Percentiles rank a stretch among this genome's conserved stretches.
Evolutionary conservation across 2,329 filamentous ascomycete species (phyloP).

Genomic region (Ceratocystis ficicola): DNA sequence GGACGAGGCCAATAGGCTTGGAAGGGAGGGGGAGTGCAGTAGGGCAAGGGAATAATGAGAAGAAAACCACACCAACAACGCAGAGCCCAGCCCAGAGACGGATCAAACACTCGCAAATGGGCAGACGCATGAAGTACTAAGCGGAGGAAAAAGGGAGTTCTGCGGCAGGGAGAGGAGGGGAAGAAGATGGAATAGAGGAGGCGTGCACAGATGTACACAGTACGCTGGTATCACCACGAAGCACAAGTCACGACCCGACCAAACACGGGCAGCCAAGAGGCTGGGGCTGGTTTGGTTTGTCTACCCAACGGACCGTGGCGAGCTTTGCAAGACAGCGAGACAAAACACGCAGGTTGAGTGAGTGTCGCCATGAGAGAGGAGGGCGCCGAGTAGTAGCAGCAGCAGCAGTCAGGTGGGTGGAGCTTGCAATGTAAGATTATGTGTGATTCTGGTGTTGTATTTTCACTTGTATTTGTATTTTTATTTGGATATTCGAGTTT

Average conservation of each 20-base stretch:
- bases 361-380: no score
- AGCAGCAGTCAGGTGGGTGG: no score
- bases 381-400: no score
- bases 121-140: neutral
- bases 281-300: no score
- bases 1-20: neutral
- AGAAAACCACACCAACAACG: neutral
- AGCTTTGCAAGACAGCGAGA: no score
- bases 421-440: no score
- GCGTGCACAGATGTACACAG: neutral
- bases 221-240: neutral
- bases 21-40: neutral
- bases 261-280: neutral
- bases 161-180: neutral
- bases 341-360: no score
- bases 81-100: neutral
- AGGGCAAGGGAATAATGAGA: neutral
- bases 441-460: no score
- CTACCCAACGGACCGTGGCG: no score
- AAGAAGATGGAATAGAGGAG: neutral
- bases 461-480: no score
- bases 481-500: no score
- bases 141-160: neutral
- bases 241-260: neutral
- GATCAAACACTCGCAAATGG: conserved; percentile 1